Evolutionary conservation across 2,329 filamentous ascomycete genomes (phyloP), one percentile per base, ranked within the genome.

Genomic region (Cladophialophora immunda): DNA sequence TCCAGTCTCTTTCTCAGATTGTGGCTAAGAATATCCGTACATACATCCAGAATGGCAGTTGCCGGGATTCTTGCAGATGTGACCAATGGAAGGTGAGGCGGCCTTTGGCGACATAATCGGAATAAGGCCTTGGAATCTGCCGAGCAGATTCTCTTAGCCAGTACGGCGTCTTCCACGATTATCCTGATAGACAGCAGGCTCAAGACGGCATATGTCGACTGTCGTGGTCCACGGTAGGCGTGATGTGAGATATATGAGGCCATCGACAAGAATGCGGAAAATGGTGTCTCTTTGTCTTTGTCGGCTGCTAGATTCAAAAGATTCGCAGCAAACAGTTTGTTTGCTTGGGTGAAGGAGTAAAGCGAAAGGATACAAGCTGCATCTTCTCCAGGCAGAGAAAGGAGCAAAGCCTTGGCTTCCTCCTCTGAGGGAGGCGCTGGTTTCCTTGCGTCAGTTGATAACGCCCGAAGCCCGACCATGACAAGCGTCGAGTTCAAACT

Each of bases 231-330:
- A 22, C 95, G 88, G 78, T 97, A 91, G 1, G 95, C 94, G 79
- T 99, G 94, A 73, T 97, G 94, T 57, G 97, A 87, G 34, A 98
- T 86, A 78, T 99, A 99, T 2, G 94, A 98, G 3, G 92, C 92
- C 52, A 97, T 84, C 0, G 94, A 98, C 30, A 98, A 82, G 75
- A 94, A 96, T 72, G 87, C 89, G 55, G 90, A 88, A 69, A 99
- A 89, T 0, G 94, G 91, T 1, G 90, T 86, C 73, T 94, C 89
- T 54, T 87, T 84, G 50, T 84, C 87, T 72, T 90, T 90, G 57
- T 79, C 80, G 29, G 89, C 87, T 1, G 88, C 79, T 5, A 86
- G 75, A 27, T 88, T 76, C 59, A 97, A 87, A 52, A 99, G 81
- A 73, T 91, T 94, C 77, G 92, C 91, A 78, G 92, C 94, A 79